phyloP scores from a whole-genome alignment of 2,329 filamentous ascomycete species.

The Arachnopeziza araneosa region DNA sequence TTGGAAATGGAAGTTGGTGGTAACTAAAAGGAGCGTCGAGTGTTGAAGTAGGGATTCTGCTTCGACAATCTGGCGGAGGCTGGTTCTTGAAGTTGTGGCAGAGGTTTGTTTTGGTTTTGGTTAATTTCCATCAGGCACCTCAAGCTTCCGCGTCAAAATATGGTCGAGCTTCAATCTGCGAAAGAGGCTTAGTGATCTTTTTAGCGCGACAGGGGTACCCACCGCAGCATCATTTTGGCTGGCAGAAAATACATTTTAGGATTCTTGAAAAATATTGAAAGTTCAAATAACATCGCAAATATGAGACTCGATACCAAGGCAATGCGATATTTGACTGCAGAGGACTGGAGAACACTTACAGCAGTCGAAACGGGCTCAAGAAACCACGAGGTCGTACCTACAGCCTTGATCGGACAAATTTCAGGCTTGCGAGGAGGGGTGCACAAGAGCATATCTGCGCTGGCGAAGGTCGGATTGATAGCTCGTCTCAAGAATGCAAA shows the following conservation, averaged over 20 bases:
- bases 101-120: slow-evolving; percentile 18
- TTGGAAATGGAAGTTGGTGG: not conserved
- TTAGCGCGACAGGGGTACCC: slow-evolving; percentile 18
- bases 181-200: slow-evolving; percentile 13
- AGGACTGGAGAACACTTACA: slow-evolving; percentile 93
- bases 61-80: not conserved
- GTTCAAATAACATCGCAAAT: slow-evolving; percentile 11
- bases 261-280: slow-evolving; percentile 5
- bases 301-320: slow-evolving; percentile 97
- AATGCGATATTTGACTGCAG: slow-evolving; percentile 82
- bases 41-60: not conserved
- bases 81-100: slow-evolving; percentile 19
- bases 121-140: slow-evolving; percentile 22
- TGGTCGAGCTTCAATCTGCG: slow-evolving; percentile 16
- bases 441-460: slow-evolving; percentile 78
- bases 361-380: slow-evolving; percentile 91
- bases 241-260: slow-evolving; percentile 19
- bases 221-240: slow-evolving; percentile 8
- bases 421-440: slow-evolving; percentile 79
- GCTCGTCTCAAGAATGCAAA: slow-evolving; percentile 90
- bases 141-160: slow-evolving; percentile 29
- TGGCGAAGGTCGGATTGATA: slow-evolving; percentile 89
- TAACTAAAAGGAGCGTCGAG: not conserved
- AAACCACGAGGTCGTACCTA: slow-evolving; percentile 96
- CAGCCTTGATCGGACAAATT: slow-evolving; percentile 77